Evolutionary conservation across 2,329 filamentous ascomycete species (phyloP).

Genomic region (Colletotrichum sp.): DNA sequence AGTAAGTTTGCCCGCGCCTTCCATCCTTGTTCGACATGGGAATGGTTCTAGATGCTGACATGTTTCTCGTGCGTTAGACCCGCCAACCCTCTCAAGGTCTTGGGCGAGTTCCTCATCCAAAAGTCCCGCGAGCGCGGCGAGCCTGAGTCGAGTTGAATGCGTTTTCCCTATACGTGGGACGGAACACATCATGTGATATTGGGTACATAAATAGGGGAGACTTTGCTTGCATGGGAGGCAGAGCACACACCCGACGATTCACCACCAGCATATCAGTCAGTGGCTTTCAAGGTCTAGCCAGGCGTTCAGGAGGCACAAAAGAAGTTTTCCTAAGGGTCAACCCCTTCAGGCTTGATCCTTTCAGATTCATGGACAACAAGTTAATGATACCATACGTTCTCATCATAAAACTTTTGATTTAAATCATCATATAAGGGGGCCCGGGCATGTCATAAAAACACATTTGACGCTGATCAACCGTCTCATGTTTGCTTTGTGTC

Average conservation of each 20-base stretch:
- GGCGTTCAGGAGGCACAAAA: slow-evolving; percentile 16
- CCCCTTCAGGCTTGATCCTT: neutral
- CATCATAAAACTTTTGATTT: neutral
- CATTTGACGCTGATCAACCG: neutral
- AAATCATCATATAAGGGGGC: neutral
- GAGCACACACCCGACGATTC: neutral
- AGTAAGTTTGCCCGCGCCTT: slow-evolving; percentile 54
- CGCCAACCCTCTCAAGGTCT: slow-evolving; percentile 68
- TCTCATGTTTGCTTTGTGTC: neutral
- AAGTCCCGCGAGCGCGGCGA: slow-evolving; percentile 46
- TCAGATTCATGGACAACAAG: neutral
- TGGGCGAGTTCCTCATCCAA: slow-evolving; percentile 75
- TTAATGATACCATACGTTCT: slow-evolving; percentile 4
- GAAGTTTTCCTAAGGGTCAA: neutral
- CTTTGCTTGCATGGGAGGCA: neutral
- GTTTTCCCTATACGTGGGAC: neutral
- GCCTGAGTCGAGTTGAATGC: neutral
- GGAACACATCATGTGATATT: neutral
- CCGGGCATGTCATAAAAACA: neutral
- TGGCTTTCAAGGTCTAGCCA: neutral
- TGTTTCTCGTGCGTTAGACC: slow-evolving; percentile 48
- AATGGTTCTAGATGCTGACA: neutral
- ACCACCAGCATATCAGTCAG: neutral
- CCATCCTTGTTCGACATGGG: too few species aligned
- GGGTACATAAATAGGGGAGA: neutral